Conservation (phyloP, 1,139 yeast species). For the Debaryomycetaceae sp. region DNA sequence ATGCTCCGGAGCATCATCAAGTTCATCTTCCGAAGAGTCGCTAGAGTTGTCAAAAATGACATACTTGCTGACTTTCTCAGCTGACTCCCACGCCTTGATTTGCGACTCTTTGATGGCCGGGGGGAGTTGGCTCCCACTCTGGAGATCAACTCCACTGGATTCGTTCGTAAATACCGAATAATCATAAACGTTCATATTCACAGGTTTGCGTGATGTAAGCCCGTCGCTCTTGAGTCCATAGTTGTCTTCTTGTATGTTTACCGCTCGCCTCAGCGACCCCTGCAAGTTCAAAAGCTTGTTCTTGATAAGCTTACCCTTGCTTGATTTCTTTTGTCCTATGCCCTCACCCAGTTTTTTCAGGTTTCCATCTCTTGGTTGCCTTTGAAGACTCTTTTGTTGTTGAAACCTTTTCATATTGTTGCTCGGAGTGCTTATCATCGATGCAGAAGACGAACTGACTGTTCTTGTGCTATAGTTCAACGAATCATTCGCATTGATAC, state of each 20-base stretch:
- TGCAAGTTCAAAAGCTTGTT: conserved; percentile 30
- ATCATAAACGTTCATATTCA: conserved; percentile 21
- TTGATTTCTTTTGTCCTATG: conserved; percentile 12
- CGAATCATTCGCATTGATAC: conserved; percentile 19
- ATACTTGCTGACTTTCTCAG: conserved; percentile 36
- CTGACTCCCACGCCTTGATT: conserved; percentile 47
- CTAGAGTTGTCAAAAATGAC: conserved; percentile 35
- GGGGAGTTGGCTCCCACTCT: conserved; percentile 18
- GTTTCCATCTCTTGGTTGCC: conserved; percentile 3
- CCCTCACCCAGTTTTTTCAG: conserved; percentile 6
- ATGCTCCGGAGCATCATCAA: conserved; percentile 17
- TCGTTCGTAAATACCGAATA: conserved; percentile 24
- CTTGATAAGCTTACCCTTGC: conserved; percentile 25
- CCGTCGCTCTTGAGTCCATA: conserved; percentile 4
- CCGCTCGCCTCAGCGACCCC: conserved; percentile 18
- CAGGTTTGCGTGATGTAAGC: conserved; percentile 16
- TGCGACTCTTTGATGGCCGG: conserved; percentile 34
- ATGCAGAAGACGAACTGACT: conserved; percentile 28
- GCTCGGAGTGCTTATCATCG: conserved; percentile 34
- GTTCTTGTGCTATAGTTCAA: conserved; percentile 22
- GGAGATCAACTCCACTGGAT: conserved; percentile 16
- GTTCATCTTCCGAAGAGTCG: conserved; percentile 23
- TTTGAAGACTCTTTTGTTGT: conserved; percentile 8
- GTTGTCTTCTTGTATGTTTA: neutral
- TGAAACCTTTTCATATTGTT: conserved; percentile 25